Conservation (phyloP, 1,284 basidiomycete genomes). For the Trichosporon faecale region DNA sequence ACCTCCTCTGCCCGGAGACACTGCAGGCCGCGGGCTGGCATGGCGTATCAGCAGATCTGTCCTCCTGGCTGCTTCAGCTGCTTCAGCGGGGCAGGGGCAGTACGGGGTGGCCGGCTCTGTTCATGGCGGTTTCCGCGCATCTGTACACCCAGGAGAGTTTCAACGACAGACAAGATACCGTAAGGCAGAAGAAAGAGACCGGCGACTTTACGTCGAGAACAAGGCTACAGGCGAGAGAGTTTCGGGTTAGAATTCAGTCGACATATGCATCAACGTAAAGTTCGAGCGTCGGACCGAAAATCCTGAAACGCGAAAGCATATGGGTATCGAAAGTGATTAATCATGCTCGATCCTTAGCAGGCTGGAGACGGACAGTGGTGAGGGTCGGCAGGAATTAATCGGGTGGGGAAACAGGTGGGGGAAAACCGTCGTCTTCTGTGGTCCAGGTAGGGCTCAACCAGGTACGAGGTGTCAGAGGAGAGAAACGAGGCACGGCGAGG, state of each 20-base stretch:
- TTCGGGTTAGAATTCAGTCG: neutral
- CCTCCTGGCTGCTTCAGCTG: neutral
- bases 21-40: neutral
- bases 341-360: neutral
- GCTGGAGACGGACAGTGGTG: neutral
- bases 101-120: neutral
- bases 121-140: neutral
- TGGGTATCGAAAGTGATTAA: neutral
- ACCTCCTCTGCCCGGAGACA: neutral
- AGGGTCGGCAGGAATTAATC: neutral
- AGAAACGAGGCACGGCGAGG: neutral
- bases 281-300: constrained; percentile 2
- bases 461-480: constrained; percentile 1
- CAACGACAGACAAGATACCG: neutral
- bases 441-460: neutral
- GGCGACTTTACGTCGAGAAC: neutral
- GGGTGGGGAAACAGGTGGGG: constrained; percentile 3
- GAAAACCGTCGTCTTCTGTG: neutral
- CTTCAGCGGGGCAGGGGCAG: neutral
- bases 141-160: no score
- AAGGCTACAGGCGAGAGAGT: neutral
- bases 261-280: neutral
- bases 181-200: neutral
- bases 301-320: constrained; percentile 7
- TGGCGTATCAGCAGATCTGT: constrained; percentile 3